Conservation (phyloP, 257 asterid species). For the Solanum peruvianum region DNA sequence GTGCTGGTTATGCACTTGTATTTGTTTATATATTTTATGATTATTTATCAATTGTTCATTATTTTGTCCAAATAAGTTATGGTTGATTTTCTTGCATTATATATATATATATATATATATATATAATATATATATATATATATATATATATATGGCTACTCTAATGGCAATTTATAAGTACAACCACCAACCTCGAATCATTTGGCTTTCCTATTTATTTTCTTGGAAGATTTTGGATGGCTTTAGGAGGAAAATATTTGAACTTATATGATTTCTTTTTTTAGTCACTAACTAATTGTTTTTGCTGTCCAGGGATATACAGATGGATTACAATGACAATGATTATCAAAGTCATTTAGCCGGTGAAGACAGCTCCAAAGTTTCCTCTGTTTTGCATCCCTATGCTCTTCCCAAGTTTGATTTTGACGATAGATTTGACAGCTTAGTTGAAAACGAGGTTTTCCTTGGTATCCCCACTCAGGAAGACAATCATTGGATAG, state of each 20-base stretch:
- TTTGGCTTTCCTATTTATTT: neutral
- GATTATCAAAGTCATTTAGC: constrained; percentile 76
- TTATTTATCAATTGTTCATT: neutral
- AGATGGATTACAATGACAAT: constrained; percentile 93
- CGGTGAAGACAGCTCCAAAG: constrained; percentile 87
- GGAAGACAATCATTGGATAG: constrained; percentile 98
- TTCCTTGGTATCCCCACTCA: constrained; percentile 96
- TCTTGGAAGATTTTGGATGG: neutral
- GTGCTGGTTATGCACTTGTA: neutral
- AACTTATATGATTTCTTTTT: neutral
- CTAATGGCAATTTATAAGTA: neutral
- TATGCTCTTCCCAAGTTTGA: constrained; percentile 94
- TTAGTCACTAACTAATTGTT: neutral
- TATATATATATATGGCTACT: neutral
- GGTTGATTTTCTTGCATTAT: too few species aligned
- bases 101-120: too few species aligned
- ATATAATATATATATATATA: too few species aligned
- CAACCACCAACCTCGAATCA: neutral
- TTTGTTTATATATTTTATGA: neutral
- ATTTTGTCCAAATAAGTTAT: neutral
- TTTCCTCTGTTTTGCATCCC: constrained; percentile 71
- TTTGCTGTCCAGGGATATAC: constrained; percentile 45
- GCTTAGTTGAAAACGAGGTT: constrained; percentile 96
- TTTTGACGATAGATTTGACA: constrained; percentile 93
- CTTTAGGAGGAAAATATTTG: constrained; percentile 2